Evolutionary conservation across 331 rosid species (phyloP), one percentile per base, ranked within the genome.

Genomic region (Acacia pycnantha): DNA sequence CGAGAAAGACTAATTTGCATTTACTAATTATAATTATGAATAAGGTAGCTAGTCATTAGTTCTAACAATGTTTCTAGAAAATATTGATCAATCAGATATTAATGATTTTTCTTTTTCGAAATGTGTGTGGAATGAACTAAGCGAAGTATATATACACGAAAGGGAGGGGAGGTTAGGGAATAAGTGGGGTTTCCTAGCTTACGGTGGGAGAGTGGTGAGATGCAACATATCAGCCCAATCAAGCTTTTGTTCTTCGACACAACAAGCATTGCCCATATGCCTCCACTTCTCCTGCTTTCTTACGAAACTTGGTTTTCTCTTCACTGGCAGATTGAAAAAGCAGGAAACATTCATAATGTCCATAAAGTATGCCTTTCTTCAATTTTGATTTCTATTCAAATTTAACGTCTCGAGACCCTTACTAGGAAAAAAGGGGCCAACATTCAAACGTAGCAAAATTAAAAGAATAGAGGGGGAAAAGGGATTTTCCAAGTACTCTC

Each of bases 201-300:
- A 77, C 4, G 65, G 11, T 5, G 92, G 90, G 8, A 72, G 86
- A 29, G 74, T 61, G 35, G 47, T 1, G 61, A 86, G 5, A 1
- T 33, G 61, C 62, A 88, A 82, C 5, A 74, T 13, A 82, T 91
- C 93, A 37, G 74, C 89, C 92, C 92, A 91, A 9, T 91, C 87
- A 47, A 89, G 79, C 82, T 91, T 91, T 80, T 88, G 93, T 21
- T 85, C 89, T 35, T 88, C 85, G 93, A 91, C 8, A 86, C 37
- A 9, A 87, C 83, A 70, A 88, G 88, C 67, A 54, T 37, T 89
- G 89, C 50, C 95, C 89, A 79, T 72, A 89, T 61, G 93, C 93
- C 72, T 89, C 87, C 7, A 69, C 15, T 43, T 81, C 85, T 48
- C 81, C 85, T 81, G 64, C 56, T 54, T 51, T 81, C 69, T 56